phyloP scores from a whole-genome alignment of 2,329 filamentous ascomycete species.

The Trichoderma afroharzianum region DNA sequence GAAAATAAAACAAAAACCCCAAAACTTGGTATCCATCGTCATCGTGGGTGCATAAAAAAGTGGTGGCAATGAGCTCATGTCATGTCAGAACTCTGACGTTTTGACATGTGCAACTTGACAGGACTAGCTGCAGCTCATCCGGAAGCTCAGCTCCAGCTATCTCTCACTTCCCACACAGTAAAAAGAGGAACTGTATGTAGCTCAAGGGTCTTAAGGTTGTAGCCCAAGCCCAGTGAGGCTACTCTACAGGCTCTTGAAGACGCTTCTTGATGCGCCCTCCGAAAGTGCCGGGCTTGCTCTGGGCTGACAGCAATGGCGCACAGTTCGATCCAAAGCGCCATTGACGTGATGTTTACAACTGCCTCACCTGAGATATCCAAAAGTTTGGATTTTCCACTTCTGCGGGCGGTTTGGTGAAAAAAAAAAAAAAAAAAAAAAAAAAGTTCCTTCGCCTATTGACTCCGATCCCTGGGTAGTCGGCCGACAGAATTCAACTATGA shows the following conservation, averaged over 20 bases:
- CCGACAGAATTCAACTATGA: background rate
- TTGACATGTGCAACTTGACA: background rate
- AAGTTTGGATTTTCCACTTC: background rate
- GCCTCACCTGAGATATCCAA: background rate
- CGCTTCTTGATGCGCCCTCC: background rate
- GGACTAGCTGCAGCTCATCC: background rate
- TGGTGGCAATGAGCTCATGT: background rate
- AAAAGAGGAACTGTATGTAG: background rate
- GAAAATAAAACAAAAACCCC: background rate
- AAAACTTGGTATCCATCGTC: background rate
- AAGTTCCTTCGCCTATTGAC: background rate
- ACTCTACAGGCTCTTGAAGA: background rate
- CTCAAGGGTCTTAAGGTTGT: background rate
- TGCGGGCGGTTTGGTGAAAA: background rate
- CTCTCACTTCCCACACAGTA: background rate
- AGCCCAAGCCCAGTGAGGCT: background rate
- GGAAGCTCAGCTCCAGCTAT: background rate
- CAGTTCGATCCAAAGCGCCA: slow-evolving; percentile 2
- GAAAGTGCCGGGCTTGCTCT: background rate
- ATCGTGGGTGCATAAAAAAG: background rate
- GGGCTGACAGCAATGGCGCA: background rate
- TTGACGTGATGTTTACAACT: slow-evolving; percentile 7
- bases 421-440: background rate
- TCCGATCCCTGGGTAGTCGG: background rate
- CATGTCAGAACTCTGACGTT: background rate